Base-by-base conservation (phyloP, 805 yeast genomes). In the Dipodascopsis tothii region DNA sequence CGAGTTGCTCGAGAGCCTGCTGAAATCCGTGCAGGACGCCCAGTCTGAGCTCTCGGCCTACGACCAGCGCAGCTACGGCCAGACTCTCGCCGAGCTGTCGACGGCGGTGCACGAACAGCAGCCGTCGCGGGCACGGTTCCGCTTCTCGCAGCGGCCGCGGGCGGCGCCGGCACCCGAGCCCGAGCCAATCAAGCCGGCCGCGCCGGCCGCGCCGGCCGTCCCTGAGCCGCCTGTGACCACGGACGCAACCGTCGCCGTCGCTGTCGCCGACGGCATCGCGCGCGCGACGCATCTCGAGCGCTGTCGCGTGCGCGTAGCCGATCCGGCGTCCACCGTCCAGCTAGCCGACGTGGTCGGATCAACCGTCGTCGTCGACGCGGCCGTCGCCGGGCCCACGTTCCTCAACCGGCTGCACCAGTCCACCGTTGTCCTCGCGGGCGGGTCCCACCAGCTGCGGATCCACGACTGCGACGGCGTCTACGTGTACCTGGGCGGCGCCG, bases 141-240 rank as follows among this genome's bases (percentile, higher is more conserved):
- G n/a, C n/a, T n/a, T n/a, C n/a, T n/a, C n/a, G n/a, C n/a, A n/a
- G n/a, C n/a, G n/a, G n/a, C n/a, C n/a, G n/a, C n/a, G n/a, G n/a
- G n/a, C n/a, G n/a, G n/a, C n/a, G n/a, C n/a, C n/a, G n/a, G n/a
- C n/a, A n/a, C n/a, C n/a, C n/a, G n/a, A n/a, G n/a, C n/a, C n/a
- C n/a, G n/a, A n/a, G n/a, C n/a, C n/a, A n/a, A n/a, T n/a, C n/a
- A n/a, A n/a, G n/a, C n/a, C n/a, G n/a, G n/a, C n/a, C n/a, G n/a
- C n/a, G n/a, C n/a, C n/a, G n/a, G n/a, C n/a, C n/a, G n/a, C n/a
- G n/a, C n/a, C n/a, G n/a, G n/a, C n/a, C n/a, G n/a, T n/a, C n/a
- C n/a, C n/a, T n/a, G n/a, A n/a, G n/a, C 48, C 5, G 43, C 46
- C 3, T 49, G 46, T 33, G 53, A 49, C 33, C 53, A 49, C 39